Conservation (phyloP, 163 green algal species). For the Chlamydomonas reinhardtii region DNA sequence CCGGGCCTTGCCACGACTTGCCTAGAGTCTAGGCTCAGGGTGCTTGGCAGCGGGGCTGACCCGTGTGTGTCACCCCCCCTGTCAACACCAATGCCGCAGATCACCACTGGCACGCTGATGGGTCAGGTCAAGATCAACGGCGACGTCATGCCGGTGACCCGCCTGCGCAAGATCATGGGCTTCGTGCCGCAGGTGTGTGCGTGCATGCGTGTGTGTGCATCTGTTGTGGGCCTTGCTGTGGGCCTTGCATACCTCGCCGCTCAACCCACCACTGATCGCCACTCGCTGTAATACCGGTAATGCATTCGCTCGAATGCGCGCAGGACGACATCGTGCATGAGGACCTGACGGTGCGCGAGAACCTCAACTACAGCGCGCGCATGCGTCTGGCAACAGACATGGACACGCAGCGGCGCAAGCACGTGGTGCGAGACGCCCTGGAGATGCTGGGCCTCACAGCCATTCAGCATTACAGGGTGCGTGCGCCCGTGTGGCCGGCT, state of each 20-base stretch:
- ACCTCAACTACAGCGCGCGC: slow-evolving; percentile 76
- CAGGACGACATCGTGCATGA: slow-evolving; percentile 88
- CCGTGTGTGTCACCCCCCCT: neutral
- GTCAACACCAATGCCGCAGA: neutral
- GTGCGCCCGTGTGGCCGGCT: too few species aligned
- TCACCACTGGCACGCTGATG: slow-evolving; percentile 46
- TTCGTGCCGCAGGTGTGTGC: slow-evolving; percentile 79
- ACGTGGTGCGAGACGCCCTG: slow-evolving; percentile 60
- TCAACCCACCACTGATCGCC: too few species aligned
- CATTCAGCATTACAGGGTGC: slow-evolving; percentile 61
- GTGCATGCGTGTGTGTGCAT: too few species aligned
- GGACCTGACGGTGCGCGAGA: slow-evolving; percentile 89
- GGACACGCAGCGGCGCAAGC: slow-evolving; percentile 32
- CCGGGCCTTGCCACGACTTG: too few species aligned
- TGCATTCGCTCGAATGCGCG: too few species aligned
- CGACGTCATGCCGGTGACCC: slow-evolving; percentile 56
- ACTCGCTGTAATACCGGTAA: too few species aligned
- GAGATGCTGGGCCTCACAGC: slow-evolving; percentile 70
- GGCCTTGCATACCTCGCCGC: too few species aligned
- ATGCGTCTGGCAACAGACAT: slow-evolving; percentile 61
- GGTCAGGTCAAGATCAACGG: slow-evolving; percentile 79
- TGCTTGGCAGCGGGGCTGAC: neutral
- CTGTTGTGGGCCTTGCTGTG: too few species aligned
- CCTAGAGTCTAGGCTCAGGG: too few species aligned
- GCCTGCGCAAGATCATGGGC: slow-evolving; percentile 73